Conservation (phyloP, 805 yeast genomes). For the Spathaspora gorwiae region DNA sequence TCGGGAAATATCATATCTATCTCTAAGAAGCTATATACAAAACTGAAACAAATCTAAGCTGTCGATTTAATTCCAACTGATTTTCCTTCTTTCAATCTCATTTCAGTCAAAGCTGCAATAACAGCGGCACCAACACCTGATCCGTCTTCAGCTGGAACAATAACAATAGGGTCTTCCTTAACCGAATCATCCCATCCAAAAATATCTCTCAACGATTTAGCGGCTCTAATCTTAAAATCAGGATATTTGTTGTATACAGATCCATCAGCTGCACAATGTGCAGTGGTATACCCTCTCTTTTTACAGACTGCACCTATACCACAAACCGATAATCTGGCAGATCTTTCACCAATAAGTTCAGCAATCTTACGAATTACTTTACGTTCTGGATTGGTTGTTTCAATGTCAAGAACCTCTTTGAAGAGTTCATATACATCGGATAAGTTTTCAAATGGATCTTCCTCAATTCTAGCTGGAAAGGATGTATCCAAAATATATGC, state of each 20-base stretch:
- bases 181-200: conserved; percentile 60
- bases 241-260: conserved; percentile 94
- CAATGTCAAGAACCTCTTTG: conserved; percentile 51
- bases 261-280: conserved; percentile 95
- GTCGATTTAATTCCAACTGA: conserved; percentile 48
- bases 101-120: conserved; percentile 90
- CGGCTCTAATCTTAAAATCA: conserved; percentile 83
- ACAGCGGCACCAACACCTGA: conserved; percentile 98
- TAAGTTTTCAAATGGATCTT: conserved; percentile 83
- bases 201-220: conserved; percentile 81
- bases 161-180: conserved; percentile 73
- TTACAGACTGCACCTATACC: conserved; percentile 92
- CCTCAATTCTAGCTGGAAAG: conserved; percentile 80
- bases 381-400: conserved; percentile 73
- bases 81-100: conserved; percentile 66
- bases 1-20: no score
- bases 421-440: conserved; percentile 69
- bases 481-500: conserved; percentile 85
- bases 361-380: conserved; percentile 76
- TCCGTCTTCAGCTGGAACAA: conserved; percentile 96
- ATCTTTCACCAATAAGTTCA: conserved; percentile 84
- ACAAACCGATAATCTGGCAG: conserved; percentile 88
- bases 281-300: conserved; percentile 73
- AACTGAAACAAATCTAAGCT: no score
- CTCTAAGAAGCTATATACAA: no score